Percentiles rank a stretch among this genome's conserved stretches.
phyloP scores from a whole-genome alignment of 176 grass and related monocot genomes.

The Rhynchospora pubera region DNA sequence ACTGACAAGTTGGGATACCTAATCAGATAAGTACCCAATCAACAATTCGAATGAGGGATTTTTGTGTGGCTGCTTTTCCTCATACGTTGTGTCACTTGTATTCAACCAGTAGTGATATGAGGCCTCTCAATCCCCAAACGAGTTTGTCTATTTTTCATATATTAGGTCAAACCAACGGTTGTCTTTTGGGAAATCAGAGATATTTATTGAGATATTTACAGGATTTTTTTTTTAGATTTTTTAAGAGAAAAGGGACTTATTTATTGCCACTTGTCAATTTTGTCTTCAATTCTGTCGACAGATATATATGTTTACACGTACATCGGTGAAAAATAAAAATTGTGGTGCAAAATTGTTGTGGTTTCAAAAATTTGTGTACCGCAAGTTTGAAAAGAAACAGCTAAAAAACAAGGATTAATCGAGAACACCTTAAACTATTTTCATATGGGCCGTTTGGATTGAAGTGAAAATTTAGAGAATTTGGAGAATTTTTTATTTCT shows the following conservation, averaged over 20 bases:
- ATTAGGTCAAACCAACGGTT: background rate
- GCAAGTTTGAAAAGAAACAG: background rate
- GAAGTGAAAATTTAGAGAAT: no score
- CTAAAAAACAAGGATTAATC: background rate
- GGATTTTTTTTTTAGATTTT: background rate
- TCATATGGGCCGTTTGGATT: no score
- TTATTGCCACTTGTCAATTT: background rate
- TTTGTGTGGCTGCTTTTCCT: constrained; percentile 20
- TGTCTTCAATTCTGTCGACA: background rate
- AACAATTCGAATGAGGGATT: background rate
- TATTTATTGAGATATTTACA: constrained; percentile 26
- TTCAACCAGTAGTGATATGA: constrained; percentile 35
- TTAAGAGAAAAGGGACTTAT: background rate
- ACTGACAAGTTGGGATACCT: background rate
- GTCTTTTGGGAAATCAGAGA: background rate
- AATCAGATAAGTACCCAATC: background rate
- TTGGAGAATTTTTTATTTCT: no score
- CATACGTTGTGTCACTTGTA: constrained; percentile 24
- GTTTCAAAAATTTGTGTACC: background rate
- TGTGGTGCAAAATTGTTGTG: background rate
- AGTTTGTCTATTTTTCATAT: background rate
- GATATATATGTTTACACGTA: constrained; percentile 22
- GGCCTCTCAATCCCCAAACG: constrained; percentile 10
- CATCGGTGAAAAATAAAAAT: background rate
- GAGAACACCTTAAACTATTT: background rate